Evolutionary conservation across 1,284 basidiomycete species (phyloP), one percentile per base, ranked within the genome.

Genomic region (Tranzscheliella williamsii): DNA sequence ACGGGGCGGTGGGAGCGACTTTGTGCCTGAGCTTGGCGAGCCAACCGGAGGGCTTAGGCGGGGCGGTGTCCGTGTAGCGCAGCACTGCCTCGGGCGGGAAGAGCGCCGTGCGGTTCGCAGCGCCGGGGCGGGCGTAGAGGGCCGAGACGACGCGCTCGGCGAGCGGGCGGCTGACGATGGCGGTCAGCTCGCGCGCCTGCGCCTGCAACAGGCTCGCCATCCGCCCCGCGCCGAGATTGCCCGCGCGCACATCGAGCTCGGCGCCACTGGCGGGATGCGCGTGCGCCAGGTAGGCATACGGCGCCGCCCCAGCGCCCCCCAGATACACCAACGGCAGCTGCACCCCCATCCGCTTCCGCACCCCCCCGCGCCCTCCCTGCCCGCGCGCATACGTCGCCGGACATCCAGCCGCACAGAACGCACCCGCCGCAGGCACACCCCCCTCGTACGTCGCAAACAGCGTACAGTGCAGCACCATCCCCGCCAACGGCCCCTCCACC

Each of bases 401-500:
- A 21, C 55, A 57, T n/a, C 55, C 61, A 2, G 36, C 38, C 23
- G 48, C 32, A 2, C 42, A 43, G 12, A 64, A 48, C 0, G 61
- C 46, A 0, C 43, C 41, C 0, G 54, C 40, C 16, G 51, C 46
- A 2, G 55, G 54, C 12, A 38, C 22, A 15, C 31, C 16, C 24
- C 39, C 4, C 5, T 64, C 61, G 35, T 64, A 57, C 23, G 42
- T 46, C 5, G 61, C 61, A 18, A 51, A 64, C 6, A 64, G 29
- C 3, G 55, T 64, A 20, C 61, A 64, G 22, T 64, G 61, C n/a
- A 64, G 42, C 43, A 63, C 18, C 17, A 48, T 42, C 1, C 49
- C 21, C 1, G 53, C 49, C 4, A 63, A 24, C 4, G 60, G 53
- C 2, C 35, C 41, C 0, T 21, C 29, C 8, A 49, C 46, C 2